Evolutionary conservation across 2,329 filamentous ascomycete species (phyloP), one percentile per base, ranked within the genome.

Genomic region (Phyllosticta citrichinensis): DNA sequence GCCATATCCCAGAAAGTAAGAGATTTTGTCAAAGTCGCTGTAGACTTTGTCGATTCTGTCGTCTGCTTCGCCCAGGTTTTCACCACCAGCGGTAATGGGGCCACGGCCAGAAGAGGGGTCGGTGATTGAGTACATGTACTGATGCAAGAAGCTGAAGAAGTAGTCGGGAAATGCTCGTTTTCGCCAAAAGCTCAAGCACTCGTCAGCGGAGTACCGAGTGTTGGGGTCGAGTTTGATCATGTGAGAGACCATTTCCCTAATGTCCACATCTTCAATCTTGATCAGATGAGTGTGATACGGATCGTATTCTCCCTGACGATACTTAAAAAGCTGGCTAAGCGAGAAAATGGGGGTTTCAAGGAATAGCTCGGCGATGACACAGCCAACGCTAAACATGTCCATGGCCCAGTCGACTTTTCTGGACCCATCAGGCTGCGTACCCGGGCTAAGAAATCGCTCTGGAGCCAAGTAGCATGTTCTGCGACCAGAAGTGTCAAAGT

Each of bases 301-400:
- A 68, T 96, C 91, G 71, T 96, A 97, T 70, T 99, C 92, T 66
- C 91, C 89, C 64, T 89, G 87, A 51, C 91, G 87, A 70, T 97
- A 99, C 70, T 92, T 93, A 79, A 93, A 97, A 58, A 99, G 83
- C 73, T 97, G 93, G 67, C 91, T 96, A 11, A 99, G 81, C n/a
- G 86, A 96, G 75, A 99, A 97, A n/a, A 97, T 93, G 9, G 95
- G 92, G 0, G 91, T 83, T 75, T 99, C 94, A 5, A 97, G 83
- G 66, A 99, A 97, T 47, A 99, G 81, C 73, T 99, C 94, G 1
- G 94, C 94, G 68, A 99, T 96, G 50, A 97, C 92, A 71, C 95
- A 99, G 8, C 94, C 94, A 22, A 88, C 88, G 73, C 94, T 97
- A 77, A 99, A 99, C 40, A 99, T 87, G 71, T 99, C 94, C 95